Evolutionary conservation across 257 asterid genomes (phyloP), one percentile per base, ranked within the genome.

Genomic region (Solanum clarkiae): DNA sequence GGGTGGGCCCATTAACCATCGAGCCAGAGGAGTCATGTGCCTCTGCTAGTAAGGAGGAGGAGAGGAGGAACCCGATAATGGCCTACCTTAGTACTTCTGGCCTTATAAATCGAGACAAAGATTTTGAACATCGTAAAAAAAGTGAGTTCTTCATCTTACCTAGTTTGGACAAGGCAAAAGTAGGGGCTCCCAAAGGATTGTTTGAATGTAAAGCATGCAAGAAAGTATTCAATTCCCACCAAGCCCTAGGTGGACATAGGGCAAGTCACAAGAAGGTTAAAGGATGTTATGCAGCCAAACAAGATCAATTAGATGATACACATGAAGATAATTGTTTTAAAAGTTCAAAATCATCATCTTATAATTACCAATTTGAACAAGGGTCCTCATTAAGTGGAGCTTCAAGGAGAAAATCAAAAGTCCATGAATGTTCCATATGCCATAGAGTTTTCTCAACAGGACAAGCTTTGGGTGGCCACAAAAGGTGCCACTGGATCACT

Each of bases 381-480:
- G 91, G 91, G 14, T 84, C 90, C 22, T 70, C 86, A 4, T 68
- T 89, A n/a, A 87, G 86, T 0, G 96, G 94, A 10, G 89, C 92
- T 56, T 90, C 95, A 1, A 91, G 90, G 80, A 90, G 92, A 80
- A 95, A 95, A 44, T 89, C 98, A 0, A 95, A 95, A 60, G 94
- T 93, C 0, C 98, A 96, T 79, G 98, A 95, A 74, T 97, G 98
- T 87, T 91, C 98, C 22, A 95, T 97, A n/a, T 97, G 99, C 26
- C 98, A 97, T 60, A 88, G 97, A 60, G 92, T 93, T 56, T 97
- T 97, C 36, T 87, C 94, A 13, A 91, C 99, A 0, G 99, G 99
- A 6, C 99, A 95, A 86, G 99, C 98, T 4, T 90, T 97, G 0
- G 99, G 99, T 15, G 99, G 99, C 0, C 99, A 97, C 89, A 97